phyloP scores from a whole-genome alignment of 352 stramenopile species.

The Globisporangium iwayamae region DNA sequence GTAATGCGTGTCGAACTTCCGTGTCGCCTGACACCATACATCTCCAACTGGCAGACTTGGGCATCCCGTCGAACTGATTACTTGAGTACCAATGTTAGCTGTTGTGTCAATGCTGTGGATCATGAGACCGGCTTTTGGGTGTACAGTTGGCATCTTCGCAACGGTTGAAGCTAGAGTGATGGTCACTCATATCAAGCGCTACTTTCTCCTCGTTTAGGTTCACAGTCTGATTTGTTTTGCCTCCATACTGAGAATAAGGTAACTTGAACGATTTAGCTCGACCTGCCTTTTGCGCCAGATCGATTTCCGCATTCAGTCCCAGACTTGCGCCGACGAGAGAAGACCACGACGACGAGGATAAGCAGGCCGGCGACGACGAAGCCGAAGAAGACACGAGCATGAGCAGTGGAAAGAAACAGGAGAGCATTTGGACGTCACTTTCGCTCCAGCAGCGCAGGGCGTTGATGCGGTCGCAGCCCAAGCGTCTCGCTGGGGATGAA shows the following conservation, averaged over 20 bases:
- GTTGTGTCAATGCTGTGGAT: too few relatives aligned
- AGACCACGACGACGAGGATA: background rate
- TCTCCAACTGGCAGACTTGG: too few relatives aligned
- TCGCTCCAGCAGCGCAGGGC: constrained; percentile 26
- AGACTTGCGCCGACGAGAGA: background rate
- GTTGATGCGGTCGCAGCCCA: constrained; percentile 25
- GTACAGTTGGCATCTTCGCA: too few relatives aligned
- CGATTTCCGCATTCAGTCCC: constrained; percentile 1
- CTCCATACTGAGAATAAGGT: background rate
- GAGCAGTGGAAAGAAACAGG: constrained; percentile 39
- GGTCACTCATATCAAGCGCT: background rate
- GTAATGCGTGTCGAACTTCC: too few relatives aligned
- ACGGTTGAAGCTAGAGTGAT: constrained; percentile 11
- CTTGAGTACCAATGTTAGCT: too few relatives aligned
- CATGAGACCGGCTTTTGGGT: too few relatives aligned
- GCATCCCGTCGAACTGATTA: too few relatives aligned
- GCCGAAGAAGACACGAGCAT: constrained; percentile 10
- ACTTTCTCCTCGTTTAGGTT: background rate
- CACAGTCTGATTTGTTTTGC: background rate
- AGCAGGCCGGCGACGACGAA: too few relatives aligned
- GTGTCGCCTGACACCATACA: too few relatives aligned
- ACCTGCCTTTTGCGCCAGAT: background rate
- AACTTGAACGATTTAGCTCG: constrained; percentile 4
- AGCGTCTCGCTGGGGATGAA: constrained; percentile 11
- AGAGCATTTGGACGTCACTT: constrained; percentile 42